Evolutionary conservation across 2,329 filamentous ascomycete genomes (phyloP), one percentile per base, ranked within the genome.

Genomic region (Fusarium fracticaudum): DNA sequence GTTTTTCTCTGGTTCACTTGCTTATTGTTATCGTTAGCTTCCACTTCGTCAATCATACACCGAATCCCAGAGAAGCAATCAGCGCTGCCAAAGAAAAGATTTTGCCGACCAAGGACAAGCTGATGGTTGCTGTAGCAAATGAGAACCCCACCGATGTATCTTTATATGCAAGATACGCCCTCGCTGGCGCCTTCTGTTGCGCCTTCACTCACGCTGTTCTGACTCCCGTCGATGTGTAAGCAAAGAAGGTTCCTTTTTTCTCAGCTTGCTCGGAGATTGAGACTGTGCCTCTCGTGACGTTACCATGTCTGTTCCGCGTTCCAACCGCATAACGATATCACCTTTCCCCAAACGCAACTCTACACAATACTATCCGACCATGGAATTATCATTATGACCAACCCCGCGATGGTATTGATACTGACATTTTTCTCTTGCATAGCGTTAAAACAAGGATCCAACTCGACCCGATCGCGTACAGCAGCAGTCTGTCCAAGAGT

Each of bases 201-300:
- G 26, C 53, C 9, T 57, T 57, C 22, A 57, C 53, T 15, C 53
- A 57, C n/a, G 53, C 53, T 22, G 35, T 57, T 22, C 53, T 57
- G 6, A 57, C 53, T 33, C 53, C 53, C 3, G 53, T 57, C 14
- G 53, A 57, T 15, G 53, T 57, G 53, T 57, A 57, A 57, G 53
- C 24, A 54, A 45, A 45, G 43, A 45, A 45, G n/a, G 1, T 45
- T n/a, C 24, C 26, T 26, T 45, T 20, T 26, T 13, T 26, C 4
- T 13, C 3, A 35, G 24, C 14, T 45, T 24, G 10, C 43, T 24
- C 7, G 11, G 3, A 13, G 11, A 4, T 13, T 45, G 17, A 20
- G 24, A 20, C 17, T 26, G n/a, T 26, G 17, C 24, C 24, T 26
- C 24, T 13, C 5, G 43, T 45, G 43, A 45, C 11, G 43, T 45